phyloP scores from a whole-genome alignment of 176 grass and related monocot genomes.

The Alloteropsis semialata region DNA sequence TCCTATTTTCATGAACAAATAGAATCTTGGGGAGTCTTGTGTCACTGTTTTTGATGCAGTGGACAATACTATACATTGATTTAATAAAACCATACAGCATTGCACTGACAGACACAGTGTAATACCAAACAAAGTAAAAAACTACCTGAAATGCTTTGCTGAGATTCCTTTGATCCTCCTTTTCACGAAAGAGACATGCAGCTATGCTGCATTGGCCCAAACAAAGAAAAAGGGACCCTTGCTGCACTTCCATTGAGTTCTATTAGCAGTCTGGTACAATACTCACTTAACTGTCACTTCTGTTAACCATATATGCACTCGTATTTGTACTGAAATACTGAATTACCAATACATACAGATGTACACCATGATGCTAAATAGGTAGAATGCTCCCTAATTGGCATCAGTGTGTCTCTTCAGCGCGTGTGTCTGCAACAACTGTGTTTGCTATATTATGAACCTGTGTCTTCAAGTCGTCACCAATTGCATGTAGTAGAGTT shows the following conservation, averaged over 20 bases:
- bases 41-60: background rate
- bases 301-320: background rate
- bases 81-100: background rate
- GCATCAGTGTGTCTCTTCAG: no score
- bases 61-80: background rate
- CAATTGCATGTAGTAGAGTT: background rate
- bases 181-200: conserved; percentile 20
- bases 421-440: background rate
- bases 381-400: background rate
- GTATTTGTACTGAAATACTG: no score
- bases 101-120: background rate
- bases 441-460: no score
- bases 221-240: conserved; percentile 10
- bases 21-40: background rate
- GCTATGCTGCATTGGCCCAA: background rate
- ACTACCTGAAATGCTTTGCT: background rate
- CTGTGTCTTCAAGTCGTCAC: background rate
- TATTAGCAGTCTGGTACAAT: background rate
- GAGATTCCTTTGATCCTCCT: background rate
- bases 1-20: background rate
- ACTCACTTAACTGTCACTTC: background rate
- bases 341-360: background rate
- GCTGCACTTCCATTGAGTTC: background rate
- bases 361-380: background rate
- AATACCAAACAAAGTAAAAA: conserved; percentile 7